Conservation (phyloP, 352 stramenopile species). For the Pythium aristosporum region DNA sequence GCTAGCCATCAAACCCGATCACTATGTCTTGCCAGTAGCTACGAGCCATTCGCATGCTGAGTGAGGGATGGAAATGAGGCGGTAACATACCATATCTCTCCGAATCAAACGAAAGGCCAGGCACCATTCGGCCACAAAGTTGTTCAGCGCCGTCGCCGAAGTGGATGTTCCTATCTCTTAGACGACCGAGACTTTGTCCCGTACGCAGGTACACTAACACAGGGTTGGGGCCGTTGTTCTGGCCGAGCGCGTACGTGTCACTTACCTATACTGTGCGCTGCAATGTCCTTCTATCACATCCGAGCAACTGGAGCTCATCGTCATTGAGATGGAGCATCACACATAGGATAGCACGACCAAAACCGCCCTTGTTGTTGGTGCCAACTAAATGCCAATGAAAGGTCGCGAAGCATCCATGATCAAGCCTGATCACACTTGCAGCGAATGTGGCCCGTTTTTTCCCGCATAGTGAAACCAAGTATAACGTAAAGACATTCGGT, state of each 20-base stretch:
- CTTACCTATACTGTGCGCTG: slow-evolving; percentile 11
- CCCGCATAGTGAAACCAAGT: no score
- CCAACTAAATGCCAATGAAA: slow-evolving; percentile 10
- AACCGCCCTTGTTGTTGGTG: slow-evolving; percentile 8
- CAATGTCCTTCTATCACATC: slow-evolving; percentile 10
- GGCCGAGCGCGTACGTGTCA: slow-evolving; percentile 11
- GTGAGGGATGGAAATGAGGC: no score
- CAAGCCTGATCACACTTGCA: no score
- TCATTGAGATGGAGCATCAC: not conserved
- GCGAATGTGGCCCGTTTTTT: no score
- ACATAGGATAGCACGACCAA: not conserved
- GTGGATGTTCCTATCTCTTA: slow-evolving; percentile 17
- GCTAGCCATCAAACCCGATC: no score
- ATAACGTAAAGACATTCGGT: no score
- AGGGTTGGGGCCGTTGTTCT: slow-evolving; percentile 13
- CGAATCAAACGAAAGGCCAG: slow-evolving; percentile 11
- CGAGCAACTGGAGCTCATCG: not conserved
- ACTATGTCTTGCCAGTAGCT: no score
- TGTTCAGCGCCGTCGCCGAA: slow-evolving; percentile 15
- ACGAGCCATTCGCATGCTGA: no score
- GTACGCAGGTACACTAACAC: slow-evolving; percentile 16
- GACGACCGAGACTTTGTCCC: slow-evolving; percentile 16
- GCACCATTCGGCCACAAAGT: slow-evolving; percentile 15
- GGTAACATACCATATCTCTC: no score
- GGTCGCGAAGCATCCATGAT: no score